Base-by-base conservation (phyloP, 768 basidiomycete species). In the Leccinellum luteum region DNA sequence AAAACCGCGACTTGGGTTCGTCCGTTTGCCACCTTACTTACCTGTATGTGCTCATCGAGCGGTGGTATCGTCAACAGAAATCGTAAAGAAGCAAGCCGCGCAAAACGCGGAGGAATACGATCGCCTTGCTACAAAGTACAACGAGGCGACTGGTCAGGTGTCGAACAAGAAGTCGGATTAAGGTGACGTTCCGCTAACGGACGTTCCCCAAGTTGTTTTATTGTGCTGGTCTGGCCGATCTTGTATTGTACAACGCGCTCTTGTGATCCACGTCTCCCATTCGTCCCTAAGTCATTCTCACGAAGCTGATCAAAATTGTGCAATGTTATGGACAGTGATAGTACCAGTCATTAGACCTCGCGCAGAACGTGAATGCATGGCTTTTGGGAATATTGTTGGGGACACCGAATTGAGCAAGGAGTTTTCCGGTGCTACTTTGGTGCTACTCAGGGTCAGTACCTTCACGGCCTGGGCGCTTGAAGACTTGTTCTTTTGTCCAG, bases 91-190 rank as follows among this genome's bases (percentile, higher is more conserved):
- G 73, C 92, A 94, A 71, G 88, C 90, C 0, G 70, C 77, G 1
- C 87, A 90, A 64, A 90, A 94, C 61, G 86, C 85, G 4, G 79
- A 77, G 23, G 90, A 94, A 68, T 94, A 90, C 65, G 87, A 93
- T 74, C 80, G 92, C 54, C 82, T 95, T 54, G 88, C 91, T 1
- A 87, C 85, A 4, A 83, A 86, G 72, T 85, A 85, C 74, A 92
- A 91, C 69, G 77, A 85, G 57, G 79, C 82, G 50, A 87, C 87
- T 1, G 90, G 89, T 3, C 70, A 72, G 35, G 69, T 73, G 1
- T 81, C 79, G 17, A 73, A 82, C 76, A 93, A 93, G 73, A 84
- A 88, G 64, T 74, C 74, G 44, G 89, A 92, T 66, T 92, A 67
- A 32, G 28, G 19, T 41, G n/a, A 34, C 15, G 17, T 44, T 13